Conservation (phyloP, 1,284 basidiomycete genomes). For the Ceratorhiza oryzae-sativae region DNA sequence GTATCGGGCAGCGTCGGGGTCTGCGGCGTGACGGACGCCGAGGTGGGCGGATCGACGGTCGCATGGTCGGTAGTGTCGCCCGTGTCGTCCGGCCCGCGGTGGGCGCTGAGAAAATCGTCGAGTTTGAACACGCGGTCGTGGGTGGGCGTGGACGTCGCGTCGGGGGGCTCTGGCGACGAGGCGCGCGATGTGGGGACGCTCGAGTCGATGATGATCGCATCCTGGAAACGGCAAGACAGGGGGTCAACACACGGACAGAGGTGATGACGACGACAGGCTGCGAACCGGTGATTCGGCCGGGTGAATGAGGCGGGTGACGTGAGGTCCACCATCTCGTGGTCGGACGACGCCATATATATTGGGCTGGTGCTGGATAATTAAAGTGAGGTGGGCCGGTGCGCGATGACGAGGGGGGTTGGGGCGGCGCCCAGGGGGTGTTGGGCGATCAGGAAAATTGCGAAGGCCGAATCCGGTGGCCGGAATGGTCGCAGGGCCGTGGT, state of each 20-base stretch:
- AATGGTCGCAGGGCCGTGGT: too few species aligned
- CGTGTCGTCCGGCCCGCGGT: constrained; percentile 15
- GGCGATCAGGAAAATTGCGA: constrained; percentile 21
- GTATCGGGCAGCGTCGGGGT: constrained; percentile 6
- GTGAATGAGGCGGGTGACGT: constrained; percentile 20
- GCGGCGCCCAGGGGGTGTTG: constrained; percentile 1
- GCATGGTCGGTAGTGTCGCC: constrained; percentile 23
- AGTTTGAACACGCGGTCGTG: constrained; percentile 20
- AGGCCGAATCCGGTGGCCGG: not conserved
- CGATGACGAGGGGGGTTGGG: not conserved
- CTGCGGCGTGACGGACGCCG: constrained; percentile 27
- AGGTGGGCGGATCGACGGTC: constrained; percentile 28
- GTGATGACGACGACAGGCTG: not conserved
- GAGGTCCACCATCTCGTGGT: constrained; percentile 37
- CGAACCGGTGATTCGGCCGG: not conserved
- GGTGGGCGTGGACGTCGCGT: constrained; percentile 24
- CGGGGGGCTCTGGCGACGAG: not conserved
- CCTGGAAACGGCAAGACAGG: not conserved
- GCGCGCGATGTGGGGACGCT: constrained; percentile 20
- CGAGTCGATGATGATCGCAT: constrained; percentile 16
- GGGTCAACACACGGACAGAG: too few species aligned
- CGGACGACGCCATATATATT: constrained; percentile 11
- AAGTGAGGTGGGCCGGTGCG: not conserved
- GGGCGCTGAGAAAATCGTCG: constrained; percentile 3
- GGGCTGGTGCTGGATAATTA: not conserved